Conservation (phyloP, 2,329 filamentous ascomycete species). For the Fusarium longipes region DNA sequence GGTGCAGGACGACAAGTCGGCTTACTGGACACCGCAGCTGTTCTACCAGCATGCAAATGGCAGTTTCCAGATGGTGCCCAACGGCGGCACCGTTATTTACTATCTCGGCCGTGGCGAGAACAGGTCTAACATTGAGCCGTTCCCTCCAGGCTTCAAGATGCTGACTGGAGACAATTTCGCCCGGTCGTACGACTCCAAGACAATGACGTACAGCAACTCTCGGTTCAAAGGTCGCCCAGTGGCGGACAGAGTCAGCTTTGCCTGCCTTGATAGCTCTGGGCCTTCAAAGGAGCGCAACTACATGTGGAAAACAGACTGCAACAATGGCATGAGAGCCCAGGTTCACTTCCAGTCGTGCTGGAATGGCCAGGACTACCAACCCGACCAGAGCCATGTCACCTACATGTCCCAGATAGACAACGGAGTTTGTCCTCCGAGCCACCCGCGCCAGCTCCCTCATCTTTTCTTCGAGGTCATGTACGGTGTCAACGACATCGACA, state of each 20-base stretch:
- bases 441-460: conserved; percentile 38
- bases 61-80: conserved; percentile 41
- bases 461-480: conserved; percentile 43
- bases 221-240: conserved; percentile 25
- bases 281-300: conserved; percentile 34
- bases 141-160: conserved; percentile 42
- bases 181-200: conserved; percentile 33
- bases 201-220: conserved; percentile 33
- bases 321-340: conserved; percentile 43
- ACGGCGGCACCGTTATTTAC: conserved; percentile 39
- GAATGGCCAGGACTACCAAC: conserved; percentile 40
- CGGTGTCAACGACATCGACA: conserved; percentile 38
- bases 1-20: conserved; percentile 41
- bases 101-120: conserved; percentile 43
- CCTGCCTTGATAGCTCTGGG: conserved; percentile 40
- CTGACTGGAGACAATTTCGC: conserved; percentile 33
- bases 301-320: conserved; percentile 39
- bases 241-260: conserved; percentile 41
- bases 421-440: conserved; percentile 38
- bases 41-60: conserved; percentile 40
- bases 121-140: conserved; percentile 38
- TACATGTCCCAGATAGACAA: conserved; percentile 44
- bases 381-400: conserved; percentile 39
- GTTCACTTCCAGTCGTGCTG: conserved; percentile 43
- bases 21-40: conserved; percentile 43